These are phyloP conservation scores for Colletotrichum trifolii DNA, from an alignment of 2,329 filamentous ascomycete species.

Conservation along the genomic window DNA sequence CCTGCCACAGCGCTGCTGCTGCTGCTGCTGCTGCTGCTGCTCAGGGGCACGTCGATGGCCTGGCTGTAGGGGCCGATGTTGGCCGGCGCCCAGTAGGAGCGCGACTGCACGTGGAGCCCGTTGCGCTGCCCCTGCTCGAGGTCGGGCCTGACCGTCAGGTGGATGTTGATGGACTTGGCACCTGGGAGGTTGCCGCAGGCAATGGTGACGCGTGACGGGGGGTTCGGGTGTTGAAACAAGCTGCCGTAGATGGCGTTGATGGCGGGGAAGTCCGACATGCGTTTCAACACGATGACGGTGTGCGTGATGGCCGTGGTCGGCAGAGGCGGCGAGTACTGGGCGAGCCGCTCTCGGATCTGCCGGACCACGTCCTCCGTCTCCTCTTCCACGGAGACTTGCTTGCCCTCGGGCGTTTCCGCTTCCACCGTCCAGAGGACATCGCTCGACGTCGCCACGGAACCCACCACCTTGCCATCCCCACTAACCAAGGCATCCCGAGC, in stretches of 20 bases:
- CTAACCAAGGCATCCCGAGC: too few species aligned
- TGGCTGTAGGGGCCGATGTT: conserved; percentile 99
- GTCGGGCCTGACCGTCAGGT: conserved; percentile 54
- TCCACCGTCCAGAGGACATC: conserved; percentile 53
- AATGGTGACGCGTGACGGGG: conserved; percentile 86
- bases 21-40: conserved; percentile 1
- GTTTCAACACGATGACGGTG: conserved; percentile 76
- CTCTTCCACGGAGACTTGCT: conserved; percentile 50
- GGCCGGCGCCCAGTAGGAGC: conserved; percentile 97
- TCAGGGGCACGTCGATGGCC: conserved; percentile 69
- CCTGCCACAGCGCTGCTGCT: conserved; percentile 21
- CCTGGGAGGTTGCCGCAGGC: conserved; percentile 78
- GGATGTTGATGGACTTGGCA: conserved; percentile 70
- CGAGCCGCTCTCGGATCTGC: conserved; percentile 56
- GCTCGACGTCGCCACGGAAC: conserved; percentile 4
- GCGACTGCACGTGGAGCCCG: conserved; percentile 88
- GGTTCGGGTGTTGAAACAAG: conserved; percentile 82
- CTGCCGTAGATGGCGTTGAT: conserved; percentile 82
- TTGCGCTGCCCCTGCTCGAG: conserved; percentile 54
- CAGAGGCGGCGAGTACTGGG: conserved; percentile 45
- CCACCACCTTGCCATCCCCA: not conserved
- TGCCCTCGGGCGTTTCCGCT: conserved; percentile 39
- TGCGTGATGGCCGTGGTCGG: conserved; percentile 60
- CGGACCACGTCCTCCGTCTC: conserved; percentile 61
- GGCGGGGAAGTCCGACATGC: conserved; percentile 81